Base-by-base conservation (phyloP, 2,329 filamentous ascomycete species). In the Ceratocystis papillata region DNA sequence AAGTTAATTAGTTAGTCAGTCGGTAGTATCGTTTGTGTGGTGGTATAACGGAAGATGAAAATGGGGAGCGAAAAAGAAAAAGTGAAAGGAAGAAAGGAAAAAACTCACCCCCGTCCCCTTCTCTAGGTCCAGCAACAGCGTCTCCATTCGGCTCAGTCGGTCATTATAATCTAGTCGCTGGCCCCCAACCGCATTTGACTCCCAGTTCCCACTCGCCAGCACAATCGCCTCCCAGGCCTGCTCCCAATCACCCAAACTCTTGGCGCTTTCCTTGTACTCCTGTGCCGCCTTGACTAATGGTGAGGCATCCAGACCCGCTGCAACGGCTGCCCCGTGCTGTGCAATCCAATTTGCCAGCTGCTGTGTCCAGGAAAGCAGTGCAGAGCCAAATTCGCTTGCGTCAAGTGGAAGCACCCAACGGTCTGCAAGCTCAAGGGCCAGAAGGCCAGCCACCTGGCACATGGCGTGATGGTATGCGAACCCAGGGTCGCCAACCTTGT, bases 341-440 rank as follows among this genome's bases (percentile, higher is more conserved):
- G 83, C 79, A 60, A 81, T 81, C 78, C 89, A 93, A 25, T 80
- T 76, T 68, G 85, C 81, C 2, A 96, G 76, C 37, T 87, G 83
- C 17, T 83, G 79, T 2, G 88, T 79, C 77, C 91, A 93, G 7
- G 76, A 75, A 3, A 79, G 77, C 1, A 96, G 76, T 1, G 81
- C 80, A 20, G 79, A 75, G 12, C 87, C 88, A 73, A 96, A 97
- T 41, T 83, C 81, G 28, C 81, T 76, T 74, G 96, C 79, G 72
- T 96, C 89, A 70, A 95, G 90, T 0, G 92, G 91, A 30, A 96
- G 73, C 67, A 97, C 81, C 12, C 89, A 87, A 22, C 85, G 84
- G 72, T 96, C 91, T 1, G 88, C 81, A 12, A 96, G 81, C 71
- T 97, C 92, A 22, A 96, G 83, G 64, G 94, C 82, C n/a, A 97